Evolutionary conservation across 257 asterid genomes (phyloP).

Genomic region (Solanum chilense): DNA sequence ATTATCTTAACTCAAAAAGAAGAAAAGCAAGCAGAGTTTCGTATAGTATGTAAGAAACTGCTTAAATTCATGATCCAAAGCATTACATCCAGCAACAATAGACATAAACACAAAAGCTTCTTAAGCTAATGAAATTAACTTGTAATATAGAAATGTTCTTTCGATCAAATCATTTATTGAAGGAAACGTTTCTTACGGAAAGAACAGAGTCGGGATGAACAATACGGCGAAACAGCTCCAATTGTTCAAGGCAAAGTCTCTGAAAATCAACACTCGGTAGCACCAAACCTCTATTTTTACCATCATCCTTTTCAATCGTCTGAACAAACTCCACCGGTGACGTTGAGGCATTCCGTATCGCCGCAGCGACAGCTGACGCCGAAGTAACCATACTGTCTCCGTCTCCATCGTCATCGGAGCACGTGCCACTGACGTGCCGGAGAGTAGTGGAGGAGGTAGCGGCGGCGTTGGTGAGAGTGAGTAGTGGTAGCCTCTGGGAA

Average conservation of each 20-base stretch:
- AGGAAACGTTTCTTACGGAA: constrained; percentile 35
- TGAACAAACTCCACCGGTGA: constrained; percentile 90
- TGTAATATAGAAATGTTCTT: background rate
- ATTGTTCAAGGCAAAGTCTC: constrained; percentile 76
- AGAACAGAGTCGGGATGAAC: constrained; percentile 63
- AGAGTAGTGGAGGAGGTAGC: constrained; percentile 28
- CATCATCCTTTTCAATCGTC: constrained; percentile 42
- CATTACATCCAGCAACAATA: background rate
- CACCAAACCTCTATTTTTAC: constrained; percentile 39
- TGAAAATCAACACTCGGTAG: constrained; percentile 86
- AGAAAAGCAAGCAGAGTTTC: background rate
- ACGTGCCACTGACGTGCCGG: constrained; percentile 41
- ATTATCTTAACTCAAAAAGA: background rate
- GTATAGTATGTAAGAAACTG: background rate
- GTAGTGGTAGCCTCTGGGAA: constrained; percentile 31
- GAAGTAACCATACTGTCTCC: constrained; percentile 47
- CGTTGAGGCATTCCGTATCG: constrained; percentile 58
- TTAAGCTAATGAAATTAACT: background rate
- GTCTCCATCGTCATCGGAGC: constrained; percentile 10
- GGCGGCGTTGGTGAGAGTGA: constrained; percentile 1
- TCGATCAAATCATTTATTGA: background rate
- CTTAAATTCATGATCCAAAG: background rate
- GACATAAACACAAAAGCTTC: background rate
- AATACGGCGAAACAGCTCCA: constrained; percentile 75
- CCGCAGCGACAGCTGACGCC: constrained; percentile 70